Base-by-base conservation (phyloP, 192 early-diverging fungal genomes). In the Backusella westeae region DNA sequence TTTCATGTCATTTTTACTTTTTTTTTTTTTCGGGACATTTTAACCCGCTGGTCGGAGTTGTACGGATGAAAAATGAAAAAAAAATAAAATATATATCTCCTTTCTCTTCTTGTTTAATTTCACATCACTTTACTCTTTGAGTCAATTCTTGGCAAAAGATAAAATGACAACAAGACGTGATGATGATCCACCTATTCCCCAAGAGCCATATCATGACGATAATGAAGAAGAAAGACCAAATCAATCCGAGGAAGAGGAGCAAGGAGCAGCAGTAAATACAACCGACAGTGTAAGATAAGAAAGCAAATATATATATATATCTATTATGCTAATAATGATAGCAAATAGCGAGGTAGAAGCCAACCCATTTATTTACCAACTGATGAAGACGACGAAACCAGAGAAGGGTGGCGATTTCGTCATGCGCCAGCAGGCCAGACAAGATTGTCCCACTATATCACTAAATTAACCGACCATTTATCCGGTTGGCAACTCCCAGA, bases 301-400 rank as follows among this genome's bases (percentile, higher is more conserved):
- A 3, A 44, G 12, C 9, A 29, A 4, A 42, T 9, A 34, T n/a
- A 14, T 19, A 15, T 3, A 9, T 10, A 34, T n/a, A 14, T 19
- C 42, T 6, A 71, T 74, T 17, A 77, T 76, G 52, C 38, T 81
- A 21, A 35, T 81, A 17, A 81, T 46, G 63, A 53, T 9, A 78
- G 66, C 77, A 78, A 23, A 59, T 14, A 59, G 56, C 23, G 56
- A 59, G 10, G 23, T 29, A 59, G 21, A 26, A 26, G 14, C 21
- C 78, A 79, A 65, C 67, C 78, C 21, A 79, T 79, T 56, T 74
- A 74, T 65, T 73, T 79, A 34, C 78, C 78, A 23, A 75, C 68
- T 4, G 19, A 23, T 34, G 23, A 44, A 71, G 70, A 44, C 10
- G 17, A 12, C 4, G 70, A 23, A 49, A 41, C 34, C 7, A 7